Evolutionary conservation across 148 eudicot genomes (phyloP).

Genomic region (Amaranthus hypochondriacus): DNA sequence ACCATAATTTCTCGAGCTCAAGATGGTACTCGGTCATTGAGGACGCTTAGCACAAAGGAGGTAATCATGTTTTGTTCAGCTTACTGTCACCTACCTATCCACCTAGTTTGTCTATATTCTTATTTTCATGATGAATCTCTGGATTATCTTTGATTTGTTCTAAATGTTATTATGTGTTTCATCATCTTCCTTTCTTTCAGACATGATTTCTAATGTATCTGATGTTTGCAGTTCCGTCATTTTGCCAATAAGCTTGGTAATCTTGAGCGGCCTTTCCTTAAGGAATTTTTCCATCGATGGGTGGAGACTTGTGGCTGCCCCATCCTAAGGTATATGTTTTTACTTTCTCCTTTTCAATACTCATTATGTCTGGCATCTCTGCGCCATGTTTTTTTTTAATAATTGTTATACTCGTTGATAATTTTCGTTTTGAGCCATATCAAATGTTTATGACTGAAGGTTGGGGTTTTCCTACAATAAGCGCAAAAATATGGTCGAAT

Average conservation of each 20-base stretch:
- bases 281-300: slow-evolving; percentile 96
- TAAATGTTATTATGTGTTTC: neutral
- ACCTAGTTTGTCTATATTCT: neutral
- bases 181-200: neutral
- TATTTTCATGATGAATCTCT: neutral
- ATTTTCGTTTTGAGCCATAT: slow-evolving; percentile 9
- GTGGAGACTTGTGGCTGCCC: slow-evolving; percentile 97
- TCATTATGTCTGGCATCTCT: neutral
- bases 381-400: neutral
- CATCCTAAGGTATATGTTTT: slow-evolving; percentile 56
- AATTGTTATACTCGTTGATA: neutral
- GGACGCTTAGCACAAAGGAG: slow-evolving; percentile 94
- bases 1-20: slow-evolving; percentile 68
- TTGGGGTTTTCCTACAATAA: slow-evolving; percentile 94
- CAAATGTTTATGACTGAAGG: slow-evolving; percentile 39
- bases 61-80: slow-evolving; percentile 26
- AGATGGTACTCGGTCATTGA: slow-evolving; percentile 51
- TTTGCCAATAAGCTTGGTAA: slow-evolving; percentile 91
- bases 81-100: neutral
- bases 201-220: neutral
- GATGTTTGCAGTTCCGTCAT: slow-evolving; percentile 76
- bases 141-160: neutral
- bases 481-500: slow-evolving; percentile 79
- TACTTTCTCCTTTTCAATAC: neutral
- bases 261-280: slow-evolving; percentile 96